Conservation (phyloP, 139 green algal genomes). For the Chlorella sp. region DNA sequence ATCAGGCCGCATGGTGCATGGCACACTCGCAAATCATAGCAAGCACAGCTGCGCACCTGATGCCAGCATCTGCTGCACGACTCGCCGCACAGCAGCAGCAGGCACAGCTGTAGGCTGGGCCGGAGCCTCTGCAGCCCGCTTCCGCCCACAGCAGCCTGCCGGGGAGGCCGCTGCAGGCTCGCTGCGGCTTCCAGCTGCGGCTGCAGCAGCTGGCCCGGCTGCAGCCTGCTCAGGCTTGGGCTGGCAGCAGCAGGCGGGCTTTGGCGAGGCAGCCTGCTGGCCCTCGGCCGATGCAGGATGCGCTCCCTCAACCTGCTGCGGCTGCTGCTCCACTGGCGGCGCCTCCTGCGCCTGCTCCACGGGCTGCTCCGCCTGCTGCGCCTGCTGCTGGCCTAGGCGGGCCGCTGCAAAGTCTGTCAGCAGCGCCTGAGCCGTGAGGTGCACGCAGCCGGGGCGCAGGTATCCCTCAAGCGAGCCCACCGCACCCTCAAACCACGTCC, state of each 20-base stretch:
- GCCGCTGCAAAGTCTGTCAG: constrained; percentile 26
- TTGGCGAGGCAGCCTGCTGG: too few relatives aligned
- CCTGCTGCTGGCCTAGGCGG: neutral
- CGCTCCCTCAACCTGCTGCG: neutral
- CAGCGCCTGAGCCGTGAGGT: constrained; percentile 72
- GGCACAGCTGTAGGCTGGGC: neutral
- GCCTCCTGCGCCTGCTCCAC: neutral
- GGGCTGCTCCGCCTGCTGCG: neutral
- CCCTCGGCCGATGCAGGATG: too few relatives aligned
- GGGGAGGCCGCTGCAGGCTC: neutral
- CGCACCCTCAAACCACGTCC: constrained; percentile 21
- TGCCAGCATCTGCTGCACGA: constrained; percentile 3
- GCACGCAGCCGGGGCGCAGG: constrained; percentile 82
- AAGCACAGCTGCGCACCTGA: neutral
- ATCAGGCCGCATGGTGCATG: too few relatives aligned
- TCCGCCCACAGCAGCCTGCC: constrained; percentile 12
- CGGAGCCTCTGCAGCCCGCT: constrained; percentile 2
- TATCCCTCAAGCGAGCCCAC: constrained; percentile 60
- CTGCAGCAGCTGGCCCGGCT: neutral
- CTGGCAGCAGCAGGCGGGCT: too few relatives aligned
- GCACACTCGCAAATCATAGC: neutral
- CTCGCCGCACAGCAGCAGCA: neutral
- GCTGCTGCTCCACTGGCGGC: neutral
- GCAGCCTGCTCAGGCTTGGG: neutral
- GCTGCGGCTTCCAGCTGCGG: neutral